phyloP scores from a whole-genome alignment of 176 grass and related monocot species.

The Aechmea fasciata region DNA sequence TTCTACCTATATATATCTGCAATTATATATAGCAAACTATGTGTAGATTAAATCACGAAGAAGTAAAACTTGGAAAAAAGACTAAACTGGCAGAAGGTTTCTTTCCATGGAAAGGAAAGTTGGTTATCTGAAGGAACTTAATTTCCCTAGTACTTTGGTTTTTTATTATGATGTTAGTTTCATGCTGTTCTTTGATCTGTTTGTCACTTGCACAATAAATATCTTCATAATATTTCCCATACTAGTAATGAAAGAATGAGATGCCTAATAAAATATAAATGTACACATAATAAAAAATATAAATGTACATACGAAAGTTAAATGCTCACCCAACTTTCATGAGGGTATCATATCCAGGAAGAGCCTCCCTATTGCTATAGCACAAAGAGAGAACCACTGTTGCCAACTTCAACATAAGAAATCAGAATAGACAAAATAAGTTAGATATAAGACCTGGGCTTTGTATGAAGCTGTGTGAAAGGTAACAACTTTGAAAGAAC shows the following conservation, averaged over 20 bases:
- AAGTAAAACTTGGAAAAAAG: background rate
- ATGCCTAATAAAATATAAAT: background rate
- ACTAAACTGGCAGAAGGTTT: background rate
- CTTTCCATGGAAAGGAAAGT: background rate
- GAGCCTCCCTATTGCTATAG: constrained; percentile 41
- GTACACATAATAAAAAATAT: background rate
- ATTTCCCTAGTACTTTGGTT: too few species aligned
- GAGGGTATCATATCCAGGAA: constrained; percentile 72
- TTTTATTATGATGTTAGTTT: too few species aligned
- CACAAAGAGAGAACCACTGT: constrained; percentile 69
- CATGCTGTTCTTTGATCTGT: background rate
- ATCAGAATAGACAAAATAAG: constrained; percentile 16
- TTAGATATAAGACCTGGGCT: background rate
- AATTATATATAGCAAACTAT: too few species aligned
- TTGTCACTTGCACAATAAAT: background rate
- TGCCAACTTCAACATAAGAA: constrained; percentile 39
- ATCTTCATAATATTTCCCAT: background rate
- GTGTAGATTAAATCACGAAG: too few species aligned
- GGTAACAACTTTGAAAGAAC: background rate
- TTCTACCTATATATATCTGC: too few species aligned
- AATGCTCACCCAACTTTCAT: constrained; percentile 73
- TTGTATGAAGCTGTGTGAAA: background rate
- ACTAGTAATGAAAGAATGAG: background rate
- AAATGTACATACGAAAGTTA: background rate
- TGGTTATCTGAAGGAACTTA: too few species aligned